Percentiles rank a stretch among this genome's conserved stretches.
Conservation (phyloP, 306 rosid genomes). For the Lablab purpureus region DNA sequence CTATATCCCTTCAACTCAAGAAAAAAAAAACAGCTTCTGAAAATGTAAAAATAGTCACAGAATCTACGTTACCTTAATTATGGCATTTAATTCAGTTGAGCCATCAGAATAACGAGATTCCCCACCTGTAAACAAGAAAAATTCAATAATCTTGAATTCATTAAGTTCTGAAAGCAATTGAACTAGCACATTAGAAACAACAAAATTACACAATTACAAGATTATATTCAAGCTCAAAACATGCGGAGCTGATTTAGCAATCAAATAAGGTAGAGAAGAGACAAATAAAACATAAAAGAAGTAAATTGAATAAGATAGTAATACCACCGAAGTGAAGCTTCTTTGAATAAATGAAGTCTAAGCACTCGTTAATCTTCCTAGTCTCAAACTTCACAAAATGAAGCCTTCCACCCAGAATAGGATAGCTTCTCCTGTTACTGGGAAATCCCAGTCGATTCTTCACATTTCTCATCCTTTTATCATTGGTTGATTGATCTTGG, state of each 20-base stretch:
- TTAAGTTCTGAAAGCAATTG: constrained; percentile 18
- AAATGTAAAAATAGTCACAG: constrained; percentile 16
- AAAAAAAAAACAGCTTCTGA: constrained; percentile 18
- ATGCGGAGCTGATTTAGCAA: background rate
- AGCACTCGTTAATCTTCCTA: constrained; percentile 78
- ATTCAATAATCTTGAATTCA: background rate
- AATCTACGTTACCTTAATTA: constrained; percentile 68
- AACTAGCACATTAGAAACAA: constrained; percentile 6
- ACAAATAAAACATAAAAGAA: background rate
- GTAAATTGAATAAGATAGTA: constrained; percentile 4
- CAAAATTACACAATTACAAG: background rate
- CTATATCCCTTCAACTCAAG: background rate
- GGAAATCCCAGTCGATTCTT: constrained; percentile 66
- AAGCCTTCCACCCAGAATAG: constrained; percentile 90
- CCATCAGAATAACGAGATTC: constrained; percentile 61
- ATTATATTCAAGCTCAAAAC: constrained; percentile 16
- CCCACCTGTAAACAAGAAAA: constrained; percentile 50
- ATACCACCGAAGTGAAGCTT: constrained; percentile 83
- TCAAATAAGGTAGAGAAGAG: background rate
- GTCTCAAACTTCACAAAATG: constrained; percentile 95
- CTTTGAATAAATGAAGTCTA: constrained; percentile 80
- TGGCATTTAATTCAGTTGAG: constrained; percentile 56
- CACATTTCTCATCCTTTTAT: constrained; percentile 64
- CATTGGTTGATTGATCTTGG: constrained; percentile 62
- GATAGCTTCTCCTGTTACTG: constrained; percentile 77